Percentiles rank a stretch among this genome's conserved stretches.
phyloP scores from a whole-genome alignment of 371 early-diverging fungal species.

The Mucor sp. region DNA sequence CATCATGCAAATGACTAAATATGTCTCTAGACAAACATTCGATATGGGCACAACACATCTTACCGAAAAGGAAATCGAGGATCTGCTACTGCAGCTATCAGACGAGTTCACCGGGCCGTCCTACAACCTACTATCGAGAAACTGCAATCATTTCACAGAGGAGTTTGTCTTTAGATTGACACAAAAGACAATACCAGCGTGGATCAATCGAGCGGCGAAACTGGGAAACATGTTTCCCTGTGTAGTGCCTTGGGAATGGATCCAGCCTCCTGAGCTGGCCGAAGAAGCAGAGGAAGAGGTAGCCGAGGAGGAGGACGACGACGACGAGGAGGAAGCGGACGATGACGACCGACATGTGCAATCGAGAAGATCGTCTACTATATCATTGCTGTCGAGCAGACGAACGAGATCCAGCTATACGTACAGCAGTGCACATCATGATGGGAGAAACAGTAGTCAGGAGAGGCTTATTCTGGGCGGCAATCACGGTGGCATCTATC shows the following conservation, averaged over 20 bases:
- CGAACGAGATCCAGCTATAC: constrained; percentile 11
- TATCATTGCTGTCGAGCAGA: constrained; percentile 20
- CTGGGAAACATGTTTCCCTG: constrained; percentile 62
- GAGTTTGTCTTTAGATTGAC: constrained; percentile 46
- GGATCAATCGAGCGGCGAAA: constrained; percentile 64
- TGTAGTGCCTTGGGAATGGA: constrained; percentile 60
- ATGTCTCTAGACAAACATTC: constrained; percentile 43
- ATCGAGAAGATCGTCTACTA: constrained; percentile 17
- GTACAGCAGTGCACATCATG: neutral
- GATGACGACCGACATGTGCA: neutral
- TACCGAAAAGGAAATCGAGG: constrained; percentile 49
- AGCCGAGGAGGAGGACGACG: constrained; percentile 10
- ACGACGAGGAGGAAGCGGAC: constrained; percentile 6
- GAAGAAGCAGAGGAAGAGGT: constrained; percentile 17
- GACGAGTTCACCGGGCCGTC: constrained; percentile 54
- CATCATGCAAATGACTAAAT: neutral
- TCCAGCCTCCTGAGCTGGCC: constrained; percentile 54
- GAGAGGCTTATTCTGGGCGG: constrained; percentile 4
- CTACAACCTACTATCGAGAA: constrained; percentile 57
- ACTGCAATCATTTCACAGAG: constrained; percentile 62
- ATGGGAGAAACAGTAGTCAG: constrained; percentile 7
- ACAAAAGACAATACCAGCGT: constrained; percentile 47
- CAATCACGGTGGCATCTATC: neutral
- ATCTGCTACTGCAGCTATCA: constrained; percentile 45
- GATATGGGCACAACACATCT: constrained; percentile 49